Evolutionary conservation across 805 yeast species (phyloP).

Genomic region (Tetrapisispora pingtungensis): DNA sequence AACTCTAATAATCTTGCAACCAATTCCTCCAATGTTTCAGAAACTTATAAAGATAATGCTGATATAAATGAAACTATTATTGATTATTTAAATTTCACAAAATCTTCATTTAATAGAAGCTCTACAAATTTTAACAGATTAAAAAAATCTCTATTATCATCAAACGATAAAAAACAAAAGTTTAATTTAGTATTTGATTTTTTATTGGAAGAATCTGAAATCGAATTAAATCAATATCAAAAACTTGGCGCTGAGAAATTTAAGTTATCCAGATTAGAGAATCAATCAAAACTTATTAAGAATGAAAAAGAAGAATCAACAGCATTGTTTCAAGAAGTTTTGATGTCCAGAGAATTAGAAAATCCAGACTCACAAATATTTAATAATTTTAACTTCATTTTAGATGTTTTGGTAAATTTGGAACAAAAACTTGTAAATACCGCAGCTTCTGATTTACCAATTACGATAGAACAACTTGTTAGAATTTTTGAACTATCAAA

Average conservation of each 20-base stretch:
- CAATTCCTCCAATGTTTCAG: not conserved
- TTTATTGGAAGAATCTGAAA: conserved; percentile 15
- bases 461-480: conserved; percentile 27
- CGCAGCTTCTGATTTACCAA: conserved; percentile 4
- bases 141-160: conserved; percentile 3
- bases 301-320: not conserved
- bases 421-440: conserved; percentile 5
- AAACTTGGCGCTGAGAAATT: conserved; percentile 8
- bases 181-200: conserved; percentile 13
- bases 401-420: conserved; percentile 14
- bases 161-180: conserved; percentile 4
- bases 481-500: conserved; percentile 35
- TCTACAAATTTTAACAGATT: conserved; percentile 13
- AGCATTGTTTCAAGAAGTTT: not conserved
- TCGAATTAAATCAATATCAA: conserved; percentile 16
- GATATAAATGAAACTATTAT: conserved; percentile 12
- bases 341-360: not conserved
- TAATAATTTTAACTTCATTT: conserved; percentile 12
- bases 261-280: not conserved
- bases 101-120: conserved; percentile 19
- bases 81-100: conserved; percentile 17
- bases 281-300: not conserved
- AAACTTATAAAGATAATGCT: not conserved
- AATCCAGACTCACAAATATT: not conserved
- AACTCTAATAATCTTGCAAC: too few relatives aligned